phyloP scores from a whole-genome alignment of 2,329 filamentous ascomycete genomes.

The Penicillium palitans region DNA sequence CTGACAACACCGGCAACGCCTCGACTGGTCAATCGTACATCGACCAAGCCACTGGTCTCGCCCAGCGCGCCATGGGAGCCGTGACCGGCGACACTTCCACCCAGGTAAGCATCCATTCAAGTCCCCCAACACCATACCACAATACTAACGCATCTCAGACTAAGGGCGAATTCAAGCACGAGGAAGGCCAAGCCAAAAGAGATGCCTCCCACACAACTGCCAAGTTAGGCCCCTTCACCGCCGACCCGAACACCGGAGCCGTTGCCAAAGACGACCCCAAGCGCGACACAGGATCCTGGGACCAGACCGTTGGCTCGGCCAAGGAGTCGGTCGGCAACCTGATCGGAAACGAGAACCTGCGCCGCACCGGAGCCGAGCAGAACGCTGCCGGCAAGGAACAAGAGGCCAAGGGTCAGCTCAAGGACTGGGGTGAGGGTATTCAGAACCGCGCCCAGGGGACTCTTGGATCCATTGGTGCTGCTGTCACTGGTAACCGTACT shows the following conservation, averaged over 20 bases:
- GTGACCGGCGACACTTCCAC: constrained; percentile 72
- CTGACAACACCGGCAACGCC: constrained; percentile 40
- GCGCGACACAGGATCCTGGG: constrained; percentile 72
- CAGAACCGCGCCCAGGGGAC: constrained; percentile 68
- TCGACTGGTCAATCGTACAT: constrained; percentile 79
- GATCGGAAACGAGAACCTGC: constrained; percentile 72
- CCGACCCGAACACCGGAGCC: constrained; percentile 66
- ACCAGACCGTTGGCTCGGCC: constrained; percentile 82
- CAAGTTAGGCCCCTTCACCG: constrained; percentile 71
- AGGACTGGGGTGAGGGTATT: constrained; percentile 69
- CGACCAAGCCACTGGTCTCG: constrained; percentile 69
- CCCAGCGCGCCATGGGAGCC: constrained; percentile 70
- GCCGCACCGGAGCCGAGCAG: constrained; percentile 72
- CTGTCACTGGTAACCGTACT: constrained; percentile 67
- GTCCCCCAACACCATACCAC: neutral
- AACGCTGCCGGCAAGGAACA: constrained; percentile 77
- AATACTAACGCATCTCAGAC: constrained; percentile 53
- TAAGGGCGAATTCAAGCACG: constrained; percentile 66
- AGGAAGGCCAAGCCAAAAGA: constrained; percentile 63
- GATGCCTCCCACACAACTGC: constrained; percentile 70
- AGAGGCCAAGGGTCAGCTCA: constrained; percentile 79
- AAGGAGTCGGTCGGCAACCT: constrained; percentile 80
- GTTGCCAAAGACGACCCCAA: constrained; percentile 70
- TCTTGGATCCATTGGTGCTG: constrained; percentile 69
- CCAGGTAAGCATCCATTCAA: constrained; percentile 48